Evolutionary conservation across 345 rosid genomes (phyloP), one percentile per base, ranked within the genome.

Genomic region (Diplotaxis tenuifolia): DNA sequence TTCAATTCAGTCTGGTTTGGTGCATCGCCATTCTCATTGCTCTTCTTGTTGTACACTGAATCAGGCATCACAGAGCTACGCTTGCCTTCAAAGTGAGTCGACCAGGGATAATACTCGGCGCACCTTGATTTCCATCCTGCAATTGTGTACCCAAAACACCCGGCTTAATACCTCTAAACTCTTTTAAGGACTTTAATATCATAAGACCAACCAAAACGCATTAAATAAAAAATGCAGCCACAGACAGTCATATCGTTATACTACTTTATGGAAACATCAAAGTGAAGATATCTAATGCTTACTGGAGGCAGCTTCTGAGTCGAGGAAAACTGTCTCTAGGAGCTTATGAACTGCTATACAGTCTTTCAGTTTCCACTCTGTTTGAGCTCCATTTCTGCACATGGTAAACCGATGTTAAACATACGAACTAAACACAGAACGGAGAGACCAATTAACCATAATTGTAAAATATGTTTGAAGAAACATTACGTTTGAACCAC

Each of bases 61-160:
- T 76, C 82, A 38, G 82, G 77, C 78, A 77, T 77, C 66, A 86
- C 89, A 38, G 93, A 88, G 78, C 89, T 88, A 23, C 3, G 62
- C 11, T 73, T 78, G 67, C 99, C 98, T 82, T 84, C 98, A 61
- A 95, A 92, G 78, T 92, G 83, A 15, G 87, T 82, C 0, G 99
- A 90, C 79, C 77, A 82, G 0, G 89, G 91, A 80, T 89, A 95
- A 82, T 82, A 79, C 78, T 84, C 85, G 0, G 87, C 84, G 53
- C 98, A 96, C 2, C 80, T 70, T 68, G 59, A 78, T 81, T 92
- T 92, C 99, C 99, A 95, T 80, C 97, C 99, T 95, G 91, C 68
- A 40, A 34, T 71, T 58, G 21, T 56, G 20, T 10, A 45, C 9
- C 52, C 40, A 56, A 25, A 28, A 65, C n/a, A n/a, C 49, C 10